Percentiles rank a stretch among this genome's conserved stretches.
These are phyloP conservation scores for Diaporthe caulivora DNA, from an alignment of 2,329 filamentous ascomycete species.

Conservation along the genomic window DNA sequence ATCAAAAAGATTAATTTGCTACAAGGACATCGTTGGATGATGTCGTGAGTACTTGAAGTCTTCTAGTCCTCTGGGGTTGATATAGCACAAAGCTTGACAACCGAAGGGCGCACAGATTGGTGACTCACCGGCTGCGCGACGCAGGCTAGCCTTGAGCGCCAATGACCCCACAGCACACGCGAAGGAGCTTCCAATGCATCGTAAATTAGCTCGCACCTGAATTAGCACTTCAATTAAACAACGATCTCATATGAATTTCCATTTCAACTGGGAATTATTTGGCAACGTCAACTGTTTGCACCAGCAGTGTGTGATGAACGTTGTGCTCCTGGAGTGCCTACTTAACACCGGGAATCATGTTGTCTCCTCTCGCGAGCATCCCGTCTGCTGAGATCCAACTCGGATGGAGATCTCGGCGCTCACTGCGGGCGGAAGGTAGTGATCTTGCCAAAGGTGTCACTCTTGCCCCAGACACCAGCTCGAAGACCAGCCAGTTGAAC, in stretches of 20 bases:
- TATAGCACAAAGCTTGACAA: background rate
- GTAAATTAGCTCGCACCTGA: background rate
- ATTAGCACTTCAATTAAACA: rapidly evolving
- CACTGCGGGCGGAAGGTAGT: slow-evolving; percentile 48
- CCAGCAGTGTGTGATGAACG: background rate
- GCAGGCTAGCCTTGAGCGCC: background rate
- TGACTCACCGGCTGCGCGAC: background rate
- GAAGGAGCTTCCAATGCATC: background rate
- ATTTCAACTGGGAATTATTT: no score
- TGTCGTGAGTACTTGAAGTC: background rate
- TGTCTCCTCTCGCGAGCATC: no score
- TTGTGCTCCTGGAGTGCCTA: background rate
- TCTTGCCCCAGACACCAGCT: slow-evolving; percentile 67
- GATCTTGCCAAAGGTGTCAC: slow-evolving; percentile 68
- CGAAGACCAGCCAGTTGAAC: slow-evolving; percentile 65
- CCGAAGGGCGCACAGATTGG: background rate
- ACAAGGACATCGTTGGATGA: background rate
- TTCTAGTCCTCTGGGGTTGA: background rate
- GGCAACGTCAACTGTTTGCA: background rate
- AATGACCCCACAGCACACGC: background rate
- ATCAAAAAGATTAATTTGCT: background rate
- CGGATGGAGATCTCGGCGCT: background rate
- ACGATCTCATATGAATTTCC: background rate
- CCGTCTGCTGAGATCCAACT: background rate
- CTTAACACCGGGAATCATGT: background rate